Percentiles rank a stretch among this genome's conserved stretches.
Conservation (phyloP, 352 stramenopile species). For the Lagenidium giganteum region DNA sequence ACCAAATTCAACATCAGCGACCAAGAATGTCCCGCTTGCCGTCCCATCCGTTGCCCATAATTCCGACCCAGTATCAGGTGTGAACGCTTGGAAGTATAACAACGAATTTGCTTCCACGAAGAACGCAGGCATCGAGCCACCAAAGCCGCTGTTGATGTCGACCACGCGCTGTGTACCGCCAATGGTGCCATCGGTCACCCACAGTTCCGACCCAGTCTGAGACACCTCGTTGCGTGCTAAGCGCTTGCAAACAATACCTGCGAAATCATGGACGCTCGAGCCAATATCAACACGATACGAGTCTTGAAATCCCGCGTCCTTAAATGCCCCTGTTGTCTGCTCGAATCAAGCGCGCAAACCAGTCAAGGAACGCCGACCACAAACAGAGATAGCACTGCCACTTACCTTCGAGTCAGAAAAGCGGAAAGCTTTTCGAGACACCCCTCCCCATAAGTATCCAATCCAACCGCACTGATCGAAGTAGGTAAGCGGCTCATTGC, state of each 20-base stretch:
- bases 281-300: conserved; percentile 50
- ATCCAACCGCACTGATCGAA: conserved; percentile 84
- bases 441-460: conserved; percentile 65
- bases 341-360: not conserved
- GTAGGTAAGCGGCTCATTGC: conserved; percentile 55
- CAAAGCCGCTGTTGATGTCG: conserved; percentile 25
- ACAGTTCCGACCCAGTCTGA: conserved; percentile 71
- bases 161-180: conserved; percentile 55
- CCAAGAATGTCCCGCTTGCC: conserved; percentile 32
- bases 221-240: conserved; percentile 5
- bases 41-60: conserved; percentile 75
- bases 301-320: conserved; percentile 76
- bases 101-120: conserved; percentile 30
- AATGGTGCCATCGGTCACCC: conserved; percentile 75
- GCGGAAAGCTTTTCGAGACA: conserved; percentile 63
- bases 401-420: conserved; percentile 75
- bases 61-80: conserved; percentile 43
- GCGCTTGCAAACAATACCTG: conserved; percentile 73
- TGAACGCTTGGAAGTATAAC: conserved; percentile 75
- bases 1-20: conserved; percentile 52
- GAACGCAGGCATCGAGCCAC: conserved; percentile 24
- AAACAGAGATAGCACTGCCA: not conserved
- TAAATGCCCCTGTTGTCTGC: conserved; percentile 73
- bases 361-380: too few relatives aligned
- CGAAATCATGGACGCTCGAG: conserved; percentile 52